Base-by-base conservation (phyloP, 495 filamentous ascomycete genomes). In the Astrothelium subdiscretum region DNA sequence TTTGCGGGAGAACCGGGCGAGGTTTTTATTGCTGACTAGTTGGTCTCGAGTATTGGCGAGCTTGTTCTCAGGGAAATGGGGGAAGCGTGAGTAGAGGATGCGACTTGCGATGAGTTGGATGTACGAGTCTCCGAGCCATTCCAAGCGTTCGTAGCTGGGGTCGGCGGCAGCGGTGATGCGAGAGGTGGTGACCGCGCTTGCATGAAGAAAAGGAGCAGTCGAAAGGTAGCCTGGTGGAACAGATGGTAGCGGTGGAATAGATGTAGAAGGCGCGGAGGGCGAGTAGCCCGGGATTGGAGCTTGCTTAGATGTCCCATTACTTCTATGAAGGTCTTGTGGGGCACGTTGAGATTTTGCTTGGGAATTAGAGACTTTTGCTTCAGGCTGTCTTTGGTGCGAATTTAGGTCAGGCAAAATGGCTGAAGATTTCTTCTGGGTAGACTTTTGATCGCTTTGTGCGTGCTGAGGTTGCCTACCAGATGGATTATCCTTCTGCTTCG, bases 1-100 rank as follows among this genome's bases (percentile, higher is more conserved):
- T 2, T 73, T 70, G 15, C 80, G 66, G 11, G 88, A 77, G 68
- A 83, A 94, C 29, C 74, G 72, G 8, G 85, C 79, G 0, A 95
- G 77, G 0, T 87, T 92, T 59, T 85, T 78, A 68, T 96, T 96
- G 65, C 87, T 90, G 31, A 95, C 81, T 3, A 75, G 67, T 32
- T 60, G 29, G 48, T 76, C 69, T 26, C 74, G 71, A 8, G 72
- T 60, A 31, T 70, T 61, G 0, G 66, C 54, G 29, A 69, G 63
- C 54, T 68, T 62, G 2, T 65, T 65, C 0, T 62, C 42, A 5
- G 69, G 64, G 10, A 73, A 51, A 60, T 70, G 59, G n/a, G 69
- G 64, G 63, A 71, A 74, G 63, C 67, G 69, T 24, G 31, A 22
- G 68, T 67, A 71, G 31, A 73, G 63, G 24, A 74, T 42, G 32